Evolutionary conservation across 805 yeast species (phyloP).

Genomic region (Candida michaelii): DNA sequence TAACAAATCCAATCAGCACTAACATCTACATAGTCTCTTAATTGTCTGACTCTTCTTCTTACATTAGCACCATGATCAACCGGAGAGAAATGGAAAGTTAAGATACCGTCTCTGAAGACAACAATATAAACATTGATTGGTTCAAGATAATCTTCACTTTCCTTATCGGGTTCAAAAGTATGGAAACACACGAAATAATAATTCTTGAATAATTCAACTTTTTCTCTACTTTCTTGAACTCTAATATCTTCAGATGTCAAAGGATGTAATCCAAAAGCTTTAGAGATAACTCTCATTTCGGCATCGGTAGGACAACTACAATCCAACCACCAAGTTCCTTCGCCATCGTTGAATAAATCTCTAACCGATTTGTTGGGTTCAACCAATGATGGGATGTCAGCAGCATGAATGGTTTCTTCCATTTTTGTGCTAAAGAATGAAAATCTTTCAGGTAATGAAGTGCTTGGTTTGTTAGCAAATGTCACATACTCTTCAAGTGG

Average conservation of each 20-base stretch:
- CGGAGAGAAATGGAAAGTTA: constrained; percentile 61
- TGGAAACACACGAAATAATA: constrained; percentile 97
- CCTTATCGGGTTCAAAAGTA: constrained; percentile 84
- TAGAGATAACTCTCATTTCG: constrained; percentile 89
- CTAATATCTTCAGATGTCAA: constrained; percentile 96
- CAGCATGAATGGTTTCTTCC: constrained; percentile 87
- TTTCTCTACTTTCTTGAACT: constrained; percentile 95
- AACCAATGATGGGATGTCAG: constrained; percentile 78
- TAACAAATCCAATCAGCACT: constrained; percentile 82
- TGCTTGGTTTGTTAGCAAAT: constrained; percentile 8
- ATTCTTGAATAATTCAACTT: constrained; percentile 85
- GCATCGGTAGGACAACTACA: constrained; percentile 91
- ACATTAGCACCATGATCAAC: constrained; percentile 65
- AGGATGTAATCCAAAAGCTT: constrained; percentile 96
- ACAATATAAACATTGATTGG: constrained; percentile 74
- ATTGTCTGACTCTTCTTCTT: constrained; percentile 77
- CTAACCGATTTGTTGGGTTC: constrained; percentile 63
- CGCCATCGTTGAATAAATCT: constrained; percentile 67
- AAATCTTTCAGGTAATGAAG: constrained; percentile 67
- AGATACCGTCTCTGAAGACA: constrained; percentile 58
- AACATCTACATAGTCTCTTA: constrained; percentile 74
- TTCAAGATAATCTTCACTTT: constrained; percentile 79
- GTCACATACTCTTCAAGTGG: constrained; percentile 14
- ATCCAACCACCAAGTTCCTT: constrained; percentile 95
- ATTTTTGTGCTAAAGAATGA: constrained; percentile 78